Percentiles rank a stretch among this genome's conserved stretches.
phyloP scores from a whole-genome alignment of 2,329 filamentous ascomycete species.

The Nakataea oryzae region DNA sequence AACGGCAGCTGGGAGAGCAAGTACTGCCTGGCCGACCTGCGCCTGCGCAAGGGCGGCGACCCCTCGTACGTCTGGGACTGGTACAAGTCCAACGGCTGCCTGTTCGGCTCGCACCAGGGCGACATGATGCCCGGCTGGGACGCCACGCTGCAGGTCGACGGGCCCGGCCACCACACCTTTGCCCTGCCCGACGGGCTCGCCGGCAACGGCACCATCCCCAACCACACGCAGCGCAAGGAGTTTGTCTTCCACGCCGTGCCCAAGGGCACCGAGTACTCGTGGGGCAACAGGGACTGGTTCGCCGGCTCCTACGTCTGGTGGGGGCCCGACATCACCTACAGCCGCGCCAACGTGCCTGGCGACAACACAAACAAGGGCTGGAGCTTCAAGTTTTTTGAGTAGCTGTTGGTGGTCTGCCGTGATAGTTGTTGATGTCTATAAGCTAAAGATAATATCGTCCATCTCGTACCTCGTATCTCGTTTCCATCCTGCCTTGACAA shows the following conservation, averaged over 20 bases:
- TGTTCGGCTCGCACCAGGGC: slow-evolving; percentile 13
- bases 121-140: slow-evolving; percentile 16
- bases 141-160: slow-evolving; percentile 11
- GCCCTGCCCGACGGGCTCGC: slow-evolving; percentile 10
- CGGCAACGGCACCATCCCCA: slow-evolving; percentile 6
- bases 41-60: slow-evolving; percentile 13
- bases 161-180: slow-evolving; percentile 16
- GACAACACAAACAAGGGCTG: slow-evolving; percentile 8
- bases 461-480: too few relatives aligned
- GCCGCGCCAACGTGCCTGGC: slow-evolving; percentile 9
- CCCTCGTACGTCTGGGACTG: slow-evolving; percentile 16
- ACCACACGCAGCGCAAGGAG: slow-evolving; percentile 7
- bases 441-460: too few relatives aligned
- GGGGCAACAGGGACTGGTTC: slow-evolving; percentile 11
- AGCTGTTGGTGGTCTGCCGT: not conserved
- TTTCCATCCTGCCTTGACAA: too few relatives aligned
- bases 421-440: not conserved
- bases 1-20: slow-evolving; percentile 14
- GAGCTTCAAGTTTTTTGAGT: slow-evolving; percentile 13
- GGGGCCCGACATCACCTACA: slow-evolving; percentile 8
- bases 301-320: slow-evolving; percentile 12
- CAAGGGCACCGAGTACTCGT: slow-evolving; percentile 12
- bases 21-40: slow-evolving; percentile 15
- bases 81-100: slow-evolving; percentile 17
- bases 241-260: slow-evolving; percentile 13